Evolutionary conservation across 805 yeast genomes (phyloP).

Genomic region (Danielia reshetovae): DNA sequence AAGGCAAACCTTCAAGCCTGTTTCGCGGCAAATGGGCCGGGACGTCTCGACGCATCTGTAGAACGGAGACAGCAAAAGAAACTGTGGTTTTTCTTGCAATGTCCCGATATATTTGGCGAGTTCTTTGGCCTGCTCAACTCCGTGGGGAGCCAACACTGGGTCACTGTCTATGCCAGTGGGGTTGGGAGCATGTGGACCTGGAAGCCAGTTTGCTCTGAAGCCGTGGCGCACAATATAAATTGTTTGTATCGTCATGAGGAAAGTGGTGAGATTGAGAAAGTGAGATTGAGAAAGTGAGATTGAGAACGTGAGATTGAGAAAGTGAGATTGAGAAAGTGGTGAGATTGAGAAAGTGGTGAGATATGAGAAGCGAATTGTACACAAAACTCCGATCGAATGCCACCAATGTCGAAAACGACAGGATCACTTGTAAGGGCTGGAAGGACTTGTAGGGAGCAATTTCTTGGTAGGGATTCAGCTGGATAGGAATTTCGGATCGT

Average conservation of each 20-base stretch:
- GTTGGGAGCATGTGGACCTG: constrained; percentile 66
- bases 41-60: constrained; percentile 86
- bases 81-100: constrained; percentile 60
- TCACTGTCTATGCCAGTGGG: constrained; percentile 92
- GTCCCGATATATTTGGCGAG: constrained; percentile 53
- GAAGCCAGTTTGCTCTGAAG: constrained; percentile 79
- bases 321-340: no score
- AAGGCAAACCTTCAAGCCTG: constrained; percentile 56
- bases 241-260: constrained; percentile 42
- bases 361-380: no score
- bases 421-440: no score
- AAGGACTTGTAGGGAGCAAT: no score
- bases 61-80: constrained; percentile 78
- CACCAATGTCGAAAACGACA: no score
- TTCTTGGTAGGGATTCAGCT: no score
- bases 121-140: constrained; percentile 82
- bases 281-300: not conserved
- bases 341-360: no score
- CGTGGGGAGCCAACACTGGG: constrained; percentile 83
- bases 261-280: not conserved
- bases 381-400: no score
- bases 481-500: no score
- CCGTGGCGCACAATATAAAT: constrained; percentile 85
- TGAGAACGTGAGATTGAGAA: no score
- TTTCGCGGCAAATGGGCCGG: constrained; percentile 57